These are phyloP conservation scores for Fimicolochytrium jonesii DNA, from an alignment of 192 early-diverging fungal genomes.

Conservation along the genomic window DNA sequence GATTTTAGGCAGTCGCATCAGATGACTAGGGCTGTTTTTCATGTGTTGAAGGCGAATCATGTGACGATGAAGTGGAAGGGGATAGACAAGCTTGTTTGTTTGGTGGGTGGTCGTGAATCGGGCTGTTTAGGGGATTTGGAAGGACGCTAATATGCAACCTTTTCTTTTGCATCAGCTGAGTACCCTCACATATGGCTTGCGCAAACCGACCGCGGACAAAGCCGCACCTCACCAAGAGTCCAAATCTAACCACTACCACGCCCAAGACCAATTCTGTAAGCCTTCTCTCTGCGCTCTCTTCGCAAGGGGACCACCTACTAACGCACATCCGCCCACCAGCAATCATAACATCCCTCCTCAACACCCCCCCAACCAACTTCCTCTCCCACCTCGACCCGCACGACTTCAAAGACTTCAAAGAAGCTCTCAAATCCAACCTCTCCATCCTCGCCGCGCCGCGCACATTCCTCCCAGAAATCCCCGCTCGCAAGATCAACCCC, in stretches of 20 bases:
- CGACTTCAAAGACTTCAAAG: constrained; percentile 20
- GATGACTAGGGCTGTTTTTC: constrained; percentile 8
- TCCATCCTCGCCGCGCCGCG: neutral
- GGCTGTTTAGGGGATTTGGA: too few relatives aligned
- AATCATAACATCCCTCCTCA: constrained; percentile 13
- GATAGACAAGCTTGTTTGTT: neutral
- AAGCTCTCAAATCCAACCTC: constrained; percentile 10
- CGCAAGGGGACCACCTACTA: too few relatives aligned
- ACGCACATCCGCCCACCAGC: too few relatives aligned
- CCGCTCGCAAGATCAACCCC: neutral
- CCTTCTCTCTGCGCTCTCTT: too few relatives aligned
- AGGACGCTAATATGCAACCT: too few relatives aligned
- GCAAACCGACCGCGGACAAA: neutral
- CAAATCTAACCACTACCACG: too few relatives aligned
- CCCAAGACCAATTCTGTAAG: constrained; percentile 4
- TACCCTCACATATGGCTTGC: neutral
- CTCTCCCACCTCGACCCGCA: constrained; percentile 4
- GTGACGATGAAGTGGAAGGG: neutral
- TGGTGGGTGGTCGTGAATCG: too few relatives aligned
- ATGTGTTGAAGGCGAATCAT: neutral
- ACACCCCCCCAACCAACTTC: constrained; percentile 16
- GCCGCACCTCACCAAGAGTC: too few relatives aligned
- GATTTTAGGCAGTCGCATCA: constrained; percentile 11
- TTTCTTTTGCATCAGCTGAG: too few relatives aligned
- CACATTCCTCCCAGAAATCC: constrained; percentile 6